A percentile compares a stretch with the other conserved stretches of the same genome.
Evolutionary conservation across 176 grass and related monocot genomes (phyloP).

Genomic region (Alloteropsis semialata): DNA sequence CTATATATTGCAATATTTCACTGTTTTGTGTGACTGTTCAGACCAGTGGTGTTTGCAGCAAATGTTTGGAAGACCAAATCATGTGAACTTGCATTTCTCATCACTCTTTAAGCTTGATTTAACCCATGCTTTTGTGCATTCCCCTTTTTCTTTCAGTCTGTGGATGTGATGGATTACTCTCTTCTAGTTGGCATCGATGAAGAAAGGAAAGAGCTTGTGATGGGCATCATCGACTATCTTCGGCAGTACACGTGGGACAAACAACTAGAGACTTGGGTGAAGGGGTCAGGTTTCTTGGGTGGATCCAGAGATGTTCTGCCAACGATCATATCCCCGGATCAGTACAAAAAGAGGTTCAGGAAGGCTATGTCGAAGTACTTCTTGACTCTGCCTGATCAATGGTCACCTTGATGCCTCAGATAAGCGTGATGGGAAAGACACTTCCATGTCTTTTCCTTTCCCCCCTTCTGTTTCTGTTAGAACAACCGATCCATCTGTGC

Average conservation of each 20-base stretch:
- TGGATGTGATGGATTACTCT: conserved; percentile 97
- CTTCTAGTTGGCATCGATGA: conserved; percentile 89
- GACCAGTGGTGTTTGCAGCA: not conserved
- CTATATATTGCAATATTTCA: not conserved
- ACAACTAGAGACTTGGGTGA: conserved; percentile 93
- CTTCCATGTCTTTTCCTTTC: not conserved
- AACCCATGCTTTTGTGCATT: not conserved
- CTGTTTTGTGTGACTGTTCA: not conserved
- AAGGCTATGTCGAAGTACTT: conserved; percentile 99
- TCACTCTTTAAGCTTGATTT: not conserved
- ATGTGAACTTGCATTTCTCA: not conserved
- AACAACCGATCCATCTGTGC: conserved; percentile 39
- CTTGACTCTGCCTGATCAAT: conserved; percentile 82
- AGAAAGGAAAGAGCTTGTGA: conserved; percentile 80
- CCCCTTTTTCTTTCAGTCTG: conserved; percentile 48
- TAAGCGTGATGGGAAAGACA: conserved; percentile 17
- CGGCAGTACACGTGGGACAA: conserved; percentile 99
- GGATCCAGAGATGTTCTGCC: conserved; percentile 72
- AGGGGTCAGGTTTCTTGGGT: conserved; percentile 78
- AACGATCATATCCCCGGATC: conserved; percentile 75
- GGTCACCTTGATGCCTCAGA: conserved; percentile 53
- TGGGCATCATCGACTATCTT: conserved; percentile 93
- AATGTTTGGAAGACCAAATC: not conserved
- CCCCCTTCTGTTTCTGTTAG: conserved; percentile 22
- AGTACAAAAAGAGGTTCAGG: conserved; percentile 97